A percentile compares a stretch with the other conserved stretches of the same genome.
Conservation (phyloP, 2,329 filamentous ascomycete genomes). For the Cordyceps fumosorosea region DNA sequence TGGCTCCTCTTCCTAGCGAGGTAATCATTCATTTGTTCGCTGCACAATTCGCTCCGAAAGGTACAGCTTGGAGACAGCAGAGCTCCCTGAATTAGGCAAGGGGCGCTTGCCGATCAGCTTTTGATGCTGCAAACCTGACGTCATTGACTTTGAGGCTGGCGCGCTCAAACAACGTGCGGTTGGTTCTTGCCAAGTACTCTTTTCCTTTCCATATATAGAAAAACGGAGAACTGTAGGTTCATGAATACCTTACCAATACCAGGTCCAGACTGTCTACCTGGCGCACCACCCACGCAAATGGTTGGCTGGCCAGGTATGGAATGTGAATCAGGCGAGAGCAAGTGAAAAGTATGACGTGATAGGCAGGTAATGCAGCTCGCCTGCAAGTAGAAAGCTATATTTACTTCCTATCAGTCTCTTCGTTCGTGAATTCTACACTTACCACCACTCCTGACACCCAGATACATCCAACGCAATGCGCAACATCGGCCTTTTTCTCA, state of each 20-base stretch:
- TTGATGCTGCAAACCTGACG: slow-evolving; percentile 5
- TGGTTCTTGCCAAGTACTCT: slow-evolving; percentile 1
- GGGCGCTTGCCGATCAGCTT: background rate
- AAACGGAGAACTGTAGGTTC: background rate
- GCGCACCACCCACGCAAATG: background rate
- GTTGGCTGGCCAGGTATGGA: slow-evolving; percentile 4
- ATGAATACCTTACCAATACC: slow-evolving; percentile 7
- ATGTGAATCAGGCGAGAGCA: slow-evolving; percentile 9
- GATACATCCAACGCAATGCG: slow-evolving; percentile 55
- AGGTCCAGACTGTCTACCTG: background rate
- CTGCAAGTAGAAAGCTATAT: background rate
- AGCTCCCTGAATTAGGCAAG: background rate
- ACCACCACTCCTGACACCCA: background rate
- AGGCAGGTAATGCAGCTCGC: slow-evolving; percentile 3
- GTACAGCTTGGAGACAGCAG: background rate
- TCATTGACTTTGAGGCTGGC: slow-evolving; percentile 7
- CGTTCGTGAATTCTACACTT: background rate
- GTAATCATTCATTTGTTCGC: background rate
- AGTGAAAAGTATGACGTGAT: slow-evolving; percentile 13
- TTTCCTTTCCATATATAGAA: background rate
- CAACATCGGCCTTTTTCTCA: slow-evolving; percentile 62
- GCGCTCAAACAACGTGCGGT: background rate
- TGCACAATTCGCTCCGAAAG: background rate
- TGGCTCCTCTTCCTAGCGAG: no score
- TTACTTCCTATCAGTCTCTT: background rate